These are phyloP conservation scores for Neurospora sp. DNA, from an alignment of 495 filamentous ascomycete genomes.

Conservation along the genomic window DNA sequence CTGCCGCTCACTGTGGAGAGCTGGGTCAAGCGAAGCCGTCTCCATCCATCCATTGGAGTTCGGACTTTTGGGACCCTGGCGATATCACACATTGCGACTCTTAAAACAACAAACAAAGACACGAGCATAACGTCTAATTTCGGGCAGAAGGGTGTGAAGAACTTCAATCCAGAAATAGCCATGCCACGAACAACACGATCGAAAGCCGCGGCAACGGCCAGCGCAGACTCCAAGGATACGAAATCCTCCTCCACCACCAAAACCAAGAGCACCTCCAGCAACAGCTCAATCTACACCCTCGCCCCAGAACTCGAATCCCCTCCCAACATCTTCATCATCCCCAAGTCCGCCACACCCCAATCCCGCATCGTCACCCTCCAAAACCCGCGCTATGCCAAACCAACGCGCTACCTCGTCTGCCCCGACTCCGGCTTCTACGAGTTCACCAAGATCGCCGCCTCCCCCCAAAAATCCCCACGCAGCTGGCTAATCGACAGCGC, in stretches of 20 bases:
- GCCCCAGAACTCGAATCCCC: conserved; percentile 28
- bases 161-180: background rate
- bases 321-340: conserved; percentile 72
- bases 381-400: conserved; percentile 58
- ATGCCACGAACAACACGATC: conserved; percentile 24
- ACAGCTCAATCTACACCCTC: conserved; percentile 25
- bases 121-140: background rate
- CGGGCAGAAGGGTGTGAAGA: background rate
- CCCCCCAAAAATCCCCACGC: conserved; percentile 44
- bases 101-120: background rate
- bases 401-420: conserved; percentile 70
- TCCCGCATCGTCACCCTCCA: conserved; percentile 65
- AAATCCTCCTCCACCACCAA: conserved; percentile 9
- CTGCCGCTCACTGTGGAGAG: background rate
- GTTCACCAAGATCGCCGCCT: conserved; percentile 62
- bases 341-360: conserved; percentile 49
- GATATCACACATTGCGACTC: background rate
- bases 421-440: conserved; percentile 74
- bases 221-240: conserved; percentile 17
- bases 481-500: conserved; percentile 57
- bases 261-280: conserved; percentile 10
- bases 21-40: background rate
- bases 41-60: background rate
- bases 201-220: conserved; percentile 11
- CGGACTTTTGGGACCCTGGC: background rate